Evolutionary conservation across 2,329 filamentous ascomycete species (phyloP), one percentile per base, ranked within the genome.

Genomic region (Colletotrichum acutatum): DNA sequence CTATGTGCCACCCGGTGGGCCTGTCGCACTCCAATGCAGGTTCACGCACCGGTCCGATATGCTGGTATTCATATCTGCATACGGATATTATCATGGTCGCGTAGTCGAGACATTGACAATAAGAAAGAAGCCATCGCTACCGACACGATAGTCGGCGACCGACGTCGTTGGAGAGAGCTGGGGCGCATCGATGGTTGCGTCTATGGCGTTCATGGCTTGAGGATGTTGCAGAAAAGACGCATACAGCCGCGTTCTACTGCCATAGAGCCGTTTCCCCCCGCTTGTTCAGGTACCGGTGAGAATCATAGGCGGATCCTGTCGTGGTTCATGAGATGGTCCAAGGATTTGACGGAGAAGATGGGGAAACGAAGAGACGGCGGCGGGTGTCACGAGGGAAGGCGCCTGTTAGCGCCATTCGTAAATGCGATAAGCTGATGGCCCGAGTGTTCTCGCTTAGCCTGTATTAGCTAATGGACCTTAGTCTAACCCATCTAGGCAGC

Each of bases 361-460:
- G 22, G 5, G 9, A 11, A 22, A 65, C 14, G 19, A 42, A 19
- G 52, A 57, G 32, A n/a, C 32, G 37, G 26, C 11, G 8, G 8
- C 28, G 32, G 60, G 19, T 62, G 59, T 2, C 9, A 11, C 11
- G 4, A 22, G 11, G 11, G 4, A 2, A 59, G 19, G 30, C 34
- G 28, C 1, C 22, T 26, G 8, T 49, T 66, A 59, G 68, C 53
- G 52, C 24, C 30, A 57, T 28, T 67, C 58, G 42, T 62, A 60
- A 60, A n/a, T 11, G 46, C 60, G 59, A 72, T 72, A 72, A 72
- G 66, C 54, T 72, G 30, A 16, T 53, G 65, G 65, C 53, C 69
- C 42, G 53, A 58, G 53, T 37, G 16, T n/a, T 30, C 34, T 30
- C 22, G 52, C 16, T 22, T 8, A 37, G 0, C 24, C 1, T 14